Base-by-base conservation (phyloP, 164 flowering plant species). In the Vitis riparia region DNA sequence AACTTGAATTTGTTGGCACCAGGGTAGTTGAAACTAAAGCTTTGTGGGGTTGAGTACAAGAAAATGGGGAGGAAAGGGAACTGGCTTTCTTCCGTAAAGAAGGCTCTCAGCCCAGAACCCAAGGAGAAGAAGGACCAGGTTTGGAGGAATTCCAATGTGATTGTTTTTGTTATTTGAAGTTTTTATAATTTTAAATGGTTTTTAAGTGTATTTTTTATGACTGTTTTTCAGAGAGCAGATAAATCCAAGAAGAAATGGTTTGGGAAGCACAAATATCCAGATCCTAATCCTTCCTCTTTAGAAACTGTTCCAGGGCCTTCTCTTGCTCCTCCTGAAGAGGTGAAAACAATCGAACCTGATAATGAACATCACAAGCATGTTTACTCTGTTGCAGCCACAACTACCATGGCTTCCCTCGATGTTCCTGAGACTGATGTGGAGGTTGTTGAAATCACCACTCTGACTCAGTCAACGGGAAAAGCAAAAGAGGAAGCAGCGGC, bases 401-500 rank as follows among this genome's bases (percentile, higher is more conserved):
- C 78, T 11, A 79, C 77, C 13, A 85, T 70, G 73, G 76, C 81
- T 12, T 77, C 77, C n/a, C 81, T 65, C 71, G 77, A 79, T 61
- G 79, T 81, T 17, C 69, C 76, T 44, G 71, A 77, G 59, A 76
- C 83, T 19, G 86, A 78, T 55, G 73, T 78, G 0, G 86, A 83
- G 83, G 83, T 82, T 76, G 84, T 84, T 75, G 72, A 63, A 11
- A 77, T 62, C 32, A 52, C 85, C 2, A 59, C 63, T 3, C 73
- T 51, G 14, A n/a, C 80, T 48, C 79, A 59, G 52, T 76, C 65
- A 68, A 58, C 77, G 11, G 92, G 88, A 1, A 88, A 77, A 76
- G 73, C 87, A 14, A 80, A 61, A 64, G 91, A 92, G 63, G 97
- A 92, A 81, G 82, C 72, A 7, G 94, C 97, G 0, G 97, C 92